Evolutionary conservation across 345 rosid species (phyloP).

Genomic region (Bretschneidera sinensis): DNA sequence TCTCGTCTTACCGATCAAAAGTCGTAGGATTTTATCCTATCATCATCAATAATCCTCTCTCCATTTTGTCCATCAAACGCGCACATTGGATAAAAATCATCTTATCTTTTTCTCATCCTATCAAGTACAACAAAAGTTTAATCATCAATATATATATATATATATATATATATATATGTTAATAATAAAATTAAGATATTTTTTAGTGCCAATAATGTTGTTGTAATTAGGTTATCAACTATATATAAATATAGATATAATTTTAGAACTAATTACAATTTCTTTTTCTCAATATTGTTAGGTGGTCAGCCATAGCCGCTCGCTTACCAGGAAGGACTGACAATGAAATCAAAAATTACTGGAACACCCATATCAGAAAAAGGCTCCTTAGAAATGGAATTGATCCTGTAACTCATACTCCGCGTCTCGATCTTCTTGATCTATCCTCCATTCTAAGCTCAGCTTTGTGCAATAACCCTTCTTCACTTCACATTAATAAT

Average conservation of each 20-base stretch:
- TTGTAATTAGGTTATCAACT: slow-evolving; percentile 26
- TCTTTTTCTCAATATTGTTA: slow-evolving; percentile 17
- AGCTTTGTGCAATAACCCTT: slow-evolving; percentile 27
- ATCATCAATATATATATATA: background rate
- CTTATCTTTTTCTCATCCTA: no score
- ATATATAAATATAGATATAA: background rate
- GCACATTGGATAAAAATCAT: no score
- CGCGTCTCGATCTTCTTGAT: slow-evolving; percentile 71
- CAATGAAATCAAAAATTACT: slow-evolving; percentile 89
- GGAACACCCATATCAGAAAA: slow-evolving; percentile 92
- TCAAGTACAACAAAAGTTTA: background rate
- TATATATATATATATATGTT: background rate
- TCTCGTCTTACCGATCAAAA: no score
- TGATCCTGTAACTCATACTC: slow-evolving; percentile 90
- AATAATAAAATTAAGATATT: no score
- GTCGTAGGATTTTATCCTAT: no score
- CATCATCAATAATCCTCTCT: no score
- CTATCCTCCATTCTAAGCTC: slow-evolving; percentile 62
- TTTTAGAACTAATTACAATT: background rate
- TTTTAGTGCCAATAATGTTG: background rate
- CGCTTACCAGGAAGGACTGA: slow-evolving; percentile 98
- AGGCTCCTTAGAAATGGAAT: slow-evolving; percentile 82
- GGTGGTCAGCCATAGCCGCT: slow-evolving; percentile 98
- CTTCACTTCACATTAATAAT: slow-evolving; percentile 38
- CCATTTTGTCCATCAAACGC: no score